A percentile compares a stretch with the other conserved stretches of the same genome.
These are phyloP conservation scores for Annona squamosa DNA, from an alignment of 164 flowering plant genomes.

Conservation along the genomic window DNA sequence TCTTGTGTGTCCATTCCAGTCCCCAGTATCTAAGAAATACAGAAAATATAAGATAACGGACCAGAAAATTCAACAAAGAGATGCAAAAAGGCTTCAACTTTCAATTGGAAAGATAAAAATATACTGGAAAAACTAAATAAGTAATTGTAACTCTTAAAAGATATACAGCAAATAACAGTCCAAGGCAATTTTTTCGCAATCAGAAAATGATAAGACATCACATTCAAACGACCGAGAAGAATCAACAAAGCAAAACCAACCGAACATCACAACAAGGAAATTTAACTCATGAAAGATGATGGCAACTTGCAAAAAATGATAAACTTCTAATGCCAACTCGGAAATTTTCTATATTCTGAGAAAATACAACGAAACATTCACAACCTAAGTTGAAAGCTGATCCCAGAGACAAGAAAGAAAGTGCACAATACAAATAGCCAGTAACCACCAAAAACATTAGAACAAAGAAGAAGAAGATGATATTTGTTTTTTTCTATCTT, in stretches of 20 bases:
- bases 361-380: not conserved
- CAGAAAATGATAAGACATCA: not conserved
- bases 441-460: not conserved
- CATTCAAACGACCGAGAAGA: too few species aligned
- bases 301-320: too few species aligned
- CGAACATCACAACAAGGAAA: too few species aligned
- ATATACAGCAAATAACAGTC: not conserved
- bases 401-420: not conserved
- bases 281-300: too few species aligned
- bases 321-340: too few species aligned
- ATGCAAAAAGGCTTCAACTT: too few species aligned
- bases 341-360: not conserved
- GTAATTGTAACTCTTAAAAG: too few species aligned
- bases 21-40: constrained; percentile 62
- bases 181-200: constrained; percentile 1
- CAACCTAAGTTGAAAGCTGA: not conserved
- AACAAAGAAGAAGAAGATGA: not conserved
- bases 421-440: not conserved
- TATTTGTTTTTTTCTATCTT: too few species aligned
- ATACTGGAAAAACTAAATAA: too few species aligned
- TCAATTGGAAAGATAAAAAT: too few species aligned
- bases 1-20: constrained; percentile 99
- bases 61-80: not conserved
- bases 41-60: not conserved
- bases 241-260: too few species aligned